Conservation (phyloP, 345 rosid genomes). For the Crucihimalaya himalaica region DNA sequence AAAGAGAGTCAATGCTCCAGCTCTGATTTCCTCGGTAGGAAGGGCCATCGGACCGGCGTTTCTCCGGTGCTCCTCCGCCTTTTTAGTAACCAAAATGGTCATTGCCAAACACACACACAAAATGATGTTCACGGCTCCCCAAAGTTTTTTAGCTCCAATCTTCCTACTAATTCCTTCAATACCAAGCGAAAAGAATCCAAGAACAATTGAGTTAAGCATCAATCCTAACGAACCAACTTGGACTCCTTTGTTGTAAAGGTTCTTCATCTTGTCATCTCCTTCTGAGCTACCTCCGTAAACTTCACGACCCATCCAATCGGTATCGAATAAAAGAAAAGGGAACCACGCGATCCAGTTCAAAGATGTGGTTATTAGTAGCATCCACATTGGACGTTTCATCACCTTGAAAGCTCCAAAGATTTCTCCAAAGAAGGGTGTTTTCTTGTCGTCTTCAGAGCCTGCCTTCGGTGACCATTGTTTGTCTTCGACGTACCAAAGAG, state of each 20-base stretch:
- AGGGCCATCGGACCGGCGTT: background rate
- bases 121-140: constrained; percentile 67
- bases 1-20: constrained; percentile 56
- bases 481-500: constrained; percentile 51
- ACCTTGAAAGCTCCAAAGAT: constrained; percentile 48
- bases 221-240: constrained; percentile 72
- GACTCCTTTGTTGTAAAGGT: constrained; percentile 59
- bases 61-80: constrained; percentile 50
- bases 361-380: constrained; percentile 58
- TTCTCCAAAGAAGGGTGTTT: constrained; percentile 39
- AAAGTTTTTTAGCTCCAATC: constrained; percentile 53
- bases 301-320: constrained; percentile 91
- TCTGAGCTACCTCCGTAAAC: constrained; percentile 67
- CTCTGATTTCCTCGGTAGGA: constrained; percentile 49
- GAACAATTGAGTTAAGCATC: constrained; percentile 63
- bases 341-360: constrained; percentile 85
- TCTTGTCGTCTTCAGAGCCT: background rate
- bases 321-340: constrained; percentile 74
- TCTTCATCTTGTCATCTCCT: constrained; percentile 30
- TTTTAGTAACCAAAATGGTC: constrained; percentile 59
- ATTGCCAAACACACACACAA: constrained; percentile 52
- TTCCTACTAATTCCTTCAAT: constrained; percentile 44
- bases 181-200: constrained; percentile 56
- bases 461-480: constrained; percentile 34
- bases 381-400: constrained; percentile 65